phyloP scores from a whole-genome alignment of 2,329 filamentous ascomycete species.

The Diaporthe aspalathi region DNA sequence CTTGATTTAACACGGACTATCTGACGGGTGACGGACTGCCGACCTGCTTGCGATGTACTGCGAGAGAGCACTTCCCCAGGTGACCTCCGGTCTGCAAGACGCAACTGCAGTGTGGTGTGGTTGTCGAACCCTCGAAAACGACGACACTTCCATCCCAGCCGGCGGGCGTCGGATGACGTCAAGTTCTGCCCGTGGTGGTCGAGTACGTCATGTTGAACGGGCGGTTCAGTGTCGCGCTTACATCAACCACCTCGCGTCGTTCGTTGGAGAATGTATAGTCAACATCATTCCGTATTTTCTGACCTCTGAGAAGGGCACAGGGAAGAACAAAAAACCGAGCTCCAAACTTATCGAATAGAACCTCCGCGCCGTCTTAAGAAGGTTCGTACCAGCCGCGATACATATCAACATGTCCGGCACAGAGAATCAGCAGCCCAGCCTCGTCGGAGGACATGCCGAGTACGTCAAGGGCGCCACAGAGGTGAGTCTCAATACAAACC shows the following conservation, averaged over 20 bases:
- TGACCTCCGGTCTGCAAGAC: no score
- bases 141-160: neutral
- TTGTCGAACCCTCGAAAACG: neutral
- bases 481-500: conserved; percentile 54
- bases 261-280: no score
- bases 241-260: no score
- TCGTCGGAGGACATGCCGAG: conserved; percentile 72
- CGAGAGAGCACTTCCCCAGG: no score
- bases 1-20: no score
- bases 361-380: neutral
- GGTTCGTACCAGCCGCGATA: neutral
- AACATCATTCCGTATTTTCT: neutral
- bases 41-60: no score
- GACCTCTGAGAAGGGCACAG: neutral
- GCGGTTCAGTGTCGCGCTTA: conserved; percentile 7
- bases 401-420: conserved; percentile 35
- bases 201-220: conserved; percentile 37
- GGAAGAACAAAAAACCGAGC: neutral
- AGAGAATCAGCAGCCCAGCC: conserved; percentile 62
- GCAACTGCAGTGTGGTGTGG: no score
- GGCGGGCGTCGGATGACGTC: conserved; percentile 33
- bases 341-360: no score
- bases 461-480: conserved; percentile 77
- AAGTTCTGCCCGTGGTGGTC: neutral
- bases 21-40: no score